A percentile compares a stretch with the other conserved stretches of the same genome.
phyloP scores from a whole-genome alignment of 306 rosid genomes.

The Cercis canadensis region DNA sequence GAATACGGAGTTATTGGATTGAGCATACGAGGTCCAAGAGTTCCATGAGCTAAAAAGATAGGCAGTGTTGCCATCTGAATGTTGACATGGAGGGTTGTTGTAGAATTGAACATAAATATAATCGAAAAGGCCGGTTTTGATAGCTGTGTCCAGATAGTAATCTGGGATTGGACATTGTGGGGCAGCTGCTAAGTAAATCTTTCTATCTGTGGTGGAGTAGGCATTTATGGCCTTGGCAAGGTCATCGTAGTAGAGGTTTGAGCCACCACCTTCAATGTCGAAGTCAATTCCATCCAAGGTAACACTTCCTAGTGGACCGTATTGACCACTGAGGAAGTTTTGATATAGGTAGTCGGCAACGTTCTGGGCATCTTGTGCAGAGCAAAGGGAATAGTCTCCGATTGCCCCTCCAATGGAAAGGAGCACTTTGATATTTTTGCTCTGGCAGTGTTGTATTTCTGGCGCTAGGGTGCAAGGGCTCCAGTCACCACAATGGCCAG shows the following conservation, averaged over 20 bases:
- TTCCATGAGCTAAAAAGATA: conserved; percentile 43
- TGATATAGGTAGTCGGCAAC: conserved; percentile 47
- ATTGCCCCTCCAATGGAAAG: conserved; percentile 58
- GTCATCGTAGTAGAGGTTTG: conserved; percentile 41
- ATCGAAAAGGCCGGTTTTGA: conserved; percentile 54
- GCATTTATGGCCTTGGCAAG: conserved; percentile 37
- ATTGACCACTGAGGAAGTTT: conserved; percentile 53
- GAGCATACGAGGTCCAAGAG: conserved; percentile 42
- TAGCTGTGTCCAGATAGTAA: conserved; percentile 41
- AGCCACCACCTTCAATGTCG: conserved; percentile 35
- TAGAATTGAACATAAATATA: conserved; percentile 64
- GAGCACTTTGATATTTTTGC: conserved; percentile 51
- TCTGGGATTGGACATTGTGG: conserved; percentile 55
- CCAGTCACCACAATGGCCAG: no score
- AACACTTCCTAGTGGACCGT: conserved; percentile 48
- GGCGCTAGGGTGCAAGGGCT: no score
- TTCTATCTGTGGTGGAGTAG: background rate
- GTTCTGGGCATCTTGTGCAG: conserved; percentile 38
- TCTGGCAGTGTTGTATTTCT: conserved; percentile 47
- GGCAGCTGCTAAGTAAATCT: conserved; percentile 51
- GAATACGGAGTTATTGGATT: conserved; percentile 35
- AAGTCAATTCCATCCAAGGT: conserved; percentile 64
- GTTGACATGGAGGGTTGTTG: conserved; percentile 58
- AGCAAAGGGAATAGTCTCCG: conserved; percentile 39
- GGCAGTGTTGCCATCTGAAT: background rate